Conservation (phyloP, 371 early-diverging fungal genomes). For the Mortierella sp. region DNA sequence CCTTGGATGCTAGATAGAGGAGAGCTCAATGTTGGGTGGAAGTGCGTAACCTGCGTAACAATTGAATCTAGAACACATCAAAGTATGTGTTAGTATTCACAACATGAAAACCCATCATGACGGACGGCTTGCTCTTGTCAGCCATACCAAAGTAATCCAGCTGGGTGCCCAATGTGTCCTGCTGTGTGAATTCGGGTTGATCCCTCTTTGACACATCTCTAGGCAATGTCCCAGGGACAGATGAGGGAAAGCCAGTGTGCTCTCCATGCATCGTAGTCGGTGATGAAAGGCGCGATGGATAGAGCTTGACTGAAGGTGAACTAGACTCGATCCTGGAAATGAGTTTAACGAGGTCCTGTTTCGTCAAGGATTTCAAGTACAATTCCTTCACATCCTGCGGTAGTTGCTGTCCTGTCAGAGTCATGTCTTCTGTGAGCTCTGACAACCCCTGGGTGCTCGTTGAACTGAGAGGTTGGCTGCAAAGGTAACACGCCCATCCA, state of each 20-base stretch:
- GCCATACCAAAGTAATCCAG: slow-evolving; percentile 32
- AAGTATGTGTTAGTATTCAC: neutral
- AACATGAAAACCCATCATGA: too few relatives aligned
- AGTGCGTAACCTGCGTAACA: slow-evolving; percentile 10
- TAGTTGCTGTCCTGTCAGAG: slow-evolving; percentile 29
- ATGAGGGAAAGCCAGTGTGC: neutral
- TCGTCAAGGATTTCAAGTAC: slow-evolving; percentile 26
- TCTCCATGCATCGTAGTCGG: slow-evolving; percentile 9
- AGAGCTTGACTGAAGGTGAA: slow-evolving; percentile 23
- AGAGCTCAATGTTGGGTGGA: slow-evolving; percentile 4
- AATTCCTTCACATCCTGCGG: slow-evolving; percentile 24
- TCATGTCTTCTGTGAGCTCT: slow-evolving; percentile 32
- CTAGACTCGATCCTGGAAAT: slow-evolving; percentile 34
- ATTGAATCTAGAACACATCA: slow-evolving; percentile 7
- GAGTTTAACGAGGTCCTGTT: slow-evolving; percentile 24
- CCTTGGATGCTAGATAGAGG: slow-evolving; percentile 9
- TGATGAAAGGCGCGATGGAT: slow-evolving; percentile 36
- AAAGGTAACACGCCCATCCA: slow-evolving; percentile 41
- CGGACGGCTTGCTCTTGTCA: neutral
- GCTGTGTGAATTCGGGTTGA: neutral
- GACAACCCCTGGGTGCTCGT: slow-evolving; percentile 24
- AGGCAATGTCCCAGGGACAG: neutral
- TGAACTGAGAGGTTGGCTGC: slow-evolving; percentile 17
- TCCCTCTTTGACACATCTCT: too few relatives aligned
- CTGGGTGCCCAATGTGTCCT: slow-evolving; percentile 1